Base-by-base conservation (phyloP, 768 basidiomycete genomes). In the Hericium rajendrae region DNA sequence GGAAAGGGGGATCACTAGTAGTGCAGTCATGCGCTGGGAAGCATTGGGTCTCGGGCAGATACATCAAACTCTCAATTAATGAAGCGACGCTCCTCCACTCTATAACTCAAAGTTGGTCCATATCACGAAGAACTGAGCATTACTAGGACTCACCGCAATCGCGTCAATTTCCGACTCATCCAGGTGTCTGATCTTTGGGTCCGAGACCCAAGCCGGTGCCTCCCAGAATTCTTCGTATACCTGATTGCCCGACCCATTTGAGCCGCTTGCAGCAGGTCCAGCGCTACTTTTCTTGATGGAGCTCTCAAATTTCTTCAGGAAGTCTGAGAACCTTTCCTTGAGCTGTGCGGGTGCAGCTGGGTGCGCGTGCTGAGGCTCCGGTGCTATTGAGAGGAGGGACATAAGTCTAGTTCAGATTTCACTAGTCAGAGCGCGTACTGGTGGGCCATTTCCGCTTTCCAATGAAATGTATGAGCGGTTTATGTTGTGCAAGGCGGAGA, bases 81-180 rank as follows among this genome's bases (percentile, higher is more conserved):
- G 69, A 51, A 80, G 66, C 15, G 85, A 82, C 15, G 86, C 87
- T 32, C 86, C 87, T 18, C 87, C 87, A 57, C 78, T 87, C 86
- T 86, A 60, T 32, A 55, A 57, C 53, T 8, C 48, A 26, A 57
- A 55, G 18, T 43, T 56, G 50, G 41, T 52, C 15, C 54, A 22
- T 12, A 32, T 16, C 11, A 40, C 10, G 5, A 8, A 18, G 24
- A 12, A 38, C 54, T 28, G 54, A 52, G 58, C 52, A 59, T 24
- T 22, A 41, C 26, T 26, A 13, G 15, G 24, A 71, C 79, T 68
- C 62, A 86, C 87, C 74, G 80, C 70, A 57, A 89, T 73, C 15
- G 85, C 81, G 12, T 86, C 79, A 55, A 88, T 83, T 70, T 89
- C 87, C 2, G 60, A 63, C 16, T 84, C 75, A 26, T 78, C 74